Percentiles rank a stretch among this genome's conserved stretches.
Conservation (phyloP, 2,329 filamentous ascomycete genomes). For the Trichoderma koningii region DNA sequence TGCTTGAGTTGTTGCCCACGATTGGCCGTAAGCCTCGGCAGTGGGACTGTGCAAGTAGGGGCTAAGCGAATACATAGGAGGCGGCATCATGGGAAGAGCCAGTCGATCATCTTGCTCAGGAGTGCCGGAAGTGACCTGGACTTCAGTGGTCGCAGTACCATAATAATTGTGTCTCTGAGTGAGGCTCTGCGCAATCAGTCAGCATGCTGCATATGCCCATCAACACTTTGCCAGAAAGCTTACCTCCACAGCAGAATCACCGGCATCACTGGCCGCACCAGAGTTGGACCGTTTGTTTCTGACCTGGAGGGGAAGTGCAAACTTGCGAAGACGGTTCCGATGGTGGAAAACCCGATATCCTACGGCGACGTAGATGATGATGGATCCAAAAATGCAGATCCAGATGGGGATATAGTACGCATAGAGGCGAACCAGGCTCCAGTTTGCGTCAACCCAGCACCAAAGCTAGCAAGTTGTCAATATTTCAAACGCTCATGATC, state of each 20-base stretch:
- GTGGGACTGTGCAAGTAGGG: background rate
- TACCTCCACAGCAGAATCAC: slow-evolving; percentile 43
- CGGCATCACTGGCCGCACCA: slow-evolving; percentile 35
- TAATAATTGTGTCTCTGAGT: slow-evolving; percentile 42
- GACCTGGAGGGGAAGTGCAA: slow-evolving; percentile 38
- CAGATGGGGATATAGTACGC: slow-evolving; percentile 64
- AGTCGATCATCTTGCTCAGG: slow-evolving; percentile 27
- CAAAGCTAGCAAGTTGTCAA: slow-evolving; percentile 48
- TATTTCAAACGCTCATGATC: no score
- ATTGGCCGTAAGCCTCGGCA: slow-evolving; percentile 27
- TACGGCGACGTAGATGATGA: slow-evolving; percentile 57
- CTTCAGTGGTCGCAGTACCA: slow-evolving; percentile 53
- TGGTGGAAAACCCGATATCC: slow-evolving; percentile 62
- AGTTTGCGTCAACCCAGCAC: slow-evolving; percentile 61
- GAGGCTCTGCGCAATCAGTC: slow-evolving; percentile 34
- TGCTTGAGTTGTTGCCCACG: slow-evolving; percentile 33
- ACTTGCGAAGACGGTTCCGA: slow-evolving; percentile 56
- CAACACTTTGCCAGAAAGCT: background rate
- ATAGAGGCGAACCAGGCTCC: slow-evolving; percentile 58
- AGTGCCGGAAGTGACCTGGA: slow-evolving; percentile 46
- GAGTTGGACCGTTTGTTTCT: slow-evolving; percentile 32
- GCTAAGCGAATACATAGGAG: slow-evolving; percentile 17
- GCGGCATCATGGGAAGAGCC: slow-evolving; percentile 28
- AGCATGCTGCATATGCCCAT: slow-evolving; percentile 15
- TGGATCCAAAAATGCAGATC: slow-evolving; percentile 58